Evolutionary conservation across 768 basidiomycete genomes (phyloP).

Genomic region (Auriculariales sp.): DNA sequence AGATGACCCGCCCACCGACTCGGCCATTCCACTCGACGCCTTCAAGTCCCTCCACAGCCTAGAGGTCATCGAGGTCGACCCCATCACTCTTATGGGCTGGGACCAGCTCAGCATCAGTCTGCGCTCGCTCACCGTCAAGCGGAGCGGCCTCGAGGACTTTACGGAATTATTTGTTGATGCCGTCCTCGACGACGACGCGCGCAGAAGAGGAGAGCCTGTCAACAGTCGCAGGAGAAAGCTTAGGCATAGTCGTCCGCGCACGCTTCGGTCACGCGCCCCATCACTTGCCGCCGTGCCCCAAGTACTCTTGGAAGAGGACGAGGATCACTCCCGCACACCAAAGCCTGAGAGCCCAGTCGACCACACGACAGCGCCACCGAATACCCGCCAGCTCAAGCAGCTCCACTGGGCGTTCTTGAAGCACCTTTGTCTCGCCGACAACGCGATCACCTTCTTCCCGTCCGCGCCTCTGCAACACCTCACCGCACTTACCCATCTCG

Average conservation of each 20-base stretch:
- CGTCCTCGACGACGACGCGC: conserved; percentile 59
- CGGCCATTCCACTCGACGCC: conserved; percentile 63
- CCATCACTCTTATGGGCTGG: conserved; percentile 72
- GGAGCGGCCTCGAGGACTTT: conserved; percentile 72
- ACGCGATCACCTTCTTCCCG: conserved; percentile 70
- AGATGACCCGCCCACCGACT: conserved; percentile 53
- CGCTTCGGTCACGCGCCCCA: conserved; percentile 19
- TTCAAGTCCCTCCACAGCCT: conserved; percentile 77
- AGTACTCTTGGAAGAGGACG: conserved; percentile 38
- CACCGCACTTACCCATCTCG: conserved; percentile 64
- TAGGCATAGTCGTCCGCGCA: conserved; percentile 10
- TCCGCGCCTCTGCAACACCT: conserved; percentile 48
- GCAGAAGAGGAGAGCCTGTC: conserved; percentile 40
- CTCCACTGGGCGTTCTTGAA: conserved; percentile 65
- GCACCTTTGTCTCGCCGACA: conserved; percentile 65
- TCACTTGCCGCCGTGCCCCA: conserved; percentile 42
- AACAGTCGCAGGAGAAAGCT: conserved; percentile 32
- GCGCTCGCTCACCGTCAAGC: conserved; percentile 57
- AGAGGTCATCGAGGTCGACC: conserved; percentile 69
- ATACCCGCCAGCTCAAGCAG: conserved; percentile 29
- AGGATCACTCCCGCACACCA: conserved; percentile 9
- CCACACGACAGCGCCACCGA: conserved; percentile 5
- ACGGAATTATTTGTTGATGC: conserved; percentile 62
- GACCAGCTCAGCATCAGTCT: conserved; percentile 58
- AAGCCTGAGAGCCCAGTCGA: conserved; percentile 10